Base-by-base conservation (phyloP, 2,329 filamentous ascomycete genomes). In the Phyllosticta citriasiana region DNA sequence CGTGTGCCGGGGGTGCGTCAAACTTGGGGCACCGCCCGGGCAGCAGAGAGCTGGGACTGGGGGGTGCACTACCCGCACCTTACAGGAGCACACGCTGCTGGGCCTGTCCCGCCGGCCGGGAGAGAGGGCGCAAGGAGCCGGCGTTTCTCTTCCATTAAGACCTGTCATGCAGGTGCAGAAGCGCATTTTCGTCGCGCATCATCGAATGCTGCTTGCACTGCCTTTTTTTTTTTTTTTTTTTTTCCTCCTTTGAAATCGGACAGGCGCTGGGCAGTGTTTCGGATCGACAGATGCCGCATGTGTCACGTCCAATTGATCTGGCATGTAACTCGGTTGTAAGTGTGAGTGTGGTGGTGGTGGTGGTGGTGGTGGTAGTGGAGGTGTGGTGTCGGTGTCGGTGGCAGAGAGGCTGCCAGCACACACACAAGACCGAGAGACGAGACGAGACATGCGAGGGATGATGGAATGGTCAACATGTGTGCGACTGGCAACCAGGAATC, bases 101-200 rank as follows among this genome's bases (percentile, higher is more conserved):
- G 16, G n/a, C 40, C 16, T 16, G 35, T 40, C 35, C 35, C 35
- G 35, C 35, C 35, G 35, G 12, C 40, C 40, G 40, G 40, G 40
- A 47, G 40, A 47, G 40, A 47, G 40, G 40, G 60, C 60, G 60
- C 60, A 62, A 62, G 60, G 60, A 62, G 55, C 55, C n/a, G 25
- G 55, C 26, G 22, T 22, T 35, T 47, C 40, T 47, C 40, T n/a
- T 47, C 40, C 40, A 47, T 47, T 55, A 27, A 25, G 54, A 55
- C 54, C 27, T 27, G 60, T 58, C 53, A 61, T 61, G 59, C 59
- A 61, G 59, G 50, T 55, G 59, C 59, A 56, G 58, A 60, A 55
- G 58, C 53, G 58, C 58, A 61, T 62, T 62, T 62, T 62, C 60
- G 60, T 62, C 60, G 60, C 60, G 60, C 60, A 62, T 62, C 60